Conservation (phyloP, 192 early-diverging fungal species). For the Coemansia sp. region DNA sequence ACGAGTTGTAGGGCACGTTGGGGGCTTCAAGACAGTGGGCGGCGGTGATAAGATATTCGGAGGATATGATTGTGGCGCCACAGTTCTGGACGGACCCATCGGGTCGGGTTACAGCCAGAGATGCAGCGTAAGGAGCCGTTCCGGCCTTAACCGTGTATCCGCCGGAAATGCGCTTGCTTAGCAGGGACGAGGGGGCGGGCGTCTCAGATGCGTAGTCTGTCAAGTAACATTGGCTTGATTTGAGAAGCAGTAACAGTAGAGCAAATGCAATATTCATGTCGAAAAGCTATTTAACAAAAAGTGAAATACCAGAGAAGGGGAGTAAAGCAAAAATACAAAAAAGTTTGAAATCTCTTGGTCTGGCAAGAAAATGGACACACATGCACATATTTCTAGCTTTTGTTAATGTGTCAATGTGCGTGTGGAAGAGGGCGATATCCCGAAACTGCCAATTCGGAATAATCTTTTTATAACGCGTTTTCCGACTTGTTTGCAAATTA, state of each 20-base stretch:
- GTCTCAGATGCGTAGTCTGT: neutral
- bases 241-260: neutral
- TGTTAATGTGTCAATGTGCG: too few relatives aligned
- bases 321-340: neutral
- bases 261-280: neutral
- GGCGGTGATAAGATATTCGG: slow-evolving; percentile 18
- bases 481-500: too few relatives aligned
- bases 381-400: neutral
- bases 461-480: too few relatives aligned
- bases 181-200: neutral
- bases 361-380: too few relatives aligned
- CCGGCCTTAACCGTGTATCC: neutral
- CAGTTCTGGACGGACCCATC: neutral
- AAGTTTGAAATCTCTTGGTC: neutral
- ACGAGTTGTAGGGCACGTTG: neutral
- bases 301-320: neutral
- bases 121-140: slow-evolving; percentile 9
- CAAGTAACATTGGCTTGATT: neutral
- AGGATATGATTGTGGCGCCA: slow-evolving; percentile 27
- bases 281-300: too few relatives aligned
- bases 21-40: slow-evolving; percentile 16
- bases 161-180: slow-evolving; percentile 17
- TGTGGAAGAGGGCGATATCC: too few relatives aligned
- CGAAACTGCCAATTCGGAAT: too few relatives aligned
- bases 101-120: neutral